These are phyloP conservation scores for Candida maesae DNA, from an alignment of 805 yeast genomes.

Conservation along the genomic window DNA sequence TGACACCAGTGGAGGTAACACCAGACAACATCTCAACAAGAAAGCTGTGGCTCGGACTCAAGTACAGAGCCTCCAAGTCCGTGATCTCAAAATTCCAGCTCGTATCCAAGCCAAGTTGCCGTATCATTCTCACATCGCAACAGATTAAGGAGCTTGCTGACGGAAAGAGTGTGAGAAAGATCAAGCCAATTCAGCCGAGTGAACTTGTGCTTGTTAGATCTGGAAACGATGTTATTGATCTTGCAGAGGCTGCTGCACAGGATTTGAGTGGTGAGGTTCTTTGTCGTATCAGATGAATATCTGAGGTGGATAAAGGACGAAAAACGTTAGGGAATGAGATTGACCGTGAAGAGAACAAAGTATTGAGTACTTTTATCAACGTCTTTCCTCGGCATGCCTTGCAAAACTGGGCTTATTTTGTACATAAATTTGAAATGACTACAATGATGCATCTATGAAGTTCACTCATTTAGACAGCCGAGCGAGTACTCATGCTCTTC, in stretches of 20 bases:
- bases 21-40: constrained; percentile 84
- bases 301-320: background rate
- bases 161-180: constrained; percentile 70
- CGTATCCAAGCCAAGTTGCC: constrained; percentile 81
- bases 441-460: constrained; percentile 1
- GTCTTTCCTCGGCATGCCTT: no score
- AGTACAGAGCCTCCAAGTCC: constrained; percentile 76
- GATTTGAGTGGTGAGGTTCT: constrained; percentile 72
- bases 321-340: background rate
- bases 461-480: no score
- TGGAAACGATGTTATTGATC: constrained; percentile 54
- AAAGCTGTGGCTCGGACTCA: constrained; percentile 87
- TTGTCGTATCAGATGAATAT: constrained; percentile 59
- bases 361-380: background rate
- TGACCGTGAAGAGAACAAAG: no score
- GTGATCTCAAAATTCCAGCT: constrained; percentile 69
- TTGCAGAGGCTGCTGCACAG: constrained; percentile 81
- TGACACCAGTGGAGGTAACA: constrained; percentile 67
- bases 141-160: constrained; percentile 72
- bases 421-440: background rate
- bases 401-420: background rate
- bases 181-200: constrained; percentile 83
- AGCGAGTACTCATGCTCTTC: no score
- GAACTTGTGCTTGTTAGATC: constrained; percentile 72
- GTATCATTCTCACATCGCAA: constrained; percentile 55